Evolutionary conservation across 805 yeast species (phyloP), one percentile per base, ranked within the genome.

Genomic region (Candida insectorum): DNA sequence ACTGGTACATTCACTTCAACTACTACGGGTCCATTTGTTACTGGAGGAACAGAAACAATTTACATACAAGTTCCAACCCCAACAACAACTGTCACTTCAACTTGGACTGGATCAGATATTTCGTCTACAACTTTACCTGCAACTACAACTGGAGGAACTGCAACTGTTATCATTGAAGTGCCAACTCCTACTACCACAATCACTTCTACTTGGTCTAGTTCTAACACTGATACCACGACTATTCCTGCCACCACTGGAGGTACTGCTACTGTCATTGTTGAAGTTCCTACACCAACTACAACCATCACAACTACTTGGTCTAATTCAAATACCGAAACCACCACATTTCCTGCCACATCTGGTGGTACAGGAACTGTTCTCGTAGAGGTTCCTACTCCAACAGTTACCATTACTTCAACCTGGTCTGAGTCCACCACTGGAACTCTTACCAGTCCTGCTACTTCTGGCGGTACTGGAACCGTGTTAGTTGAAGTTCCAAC

Each of bases 11-110:
- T 41, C 2, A 45, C 56, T 7, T 10, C 18, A n/a, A 36, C 43
- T 10, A 50, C 54, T 2, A 54, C 59, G 6, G 26, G 42, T 7
- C 35, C 35, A 5, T 32, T 14, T 25, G 26, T 21, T 24, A 26
- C 30, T 21, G 45, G 37, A 7, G 26, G 35, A 11, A 54, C 58
- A 5, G 46, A 31, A 31, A 52, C 56, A 2, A 52, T 50, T 17
- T 46, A 41, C 14, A 52, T 49, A 11, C 39, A 39, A 13, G 49
- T 44, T 10, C 58, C 57, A 25, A 36, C 30, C 31, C 52, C 49
- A 20, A 40, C 45, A n/a, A 42, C 22, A 8, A 34, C 43, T 6
- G 36, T 33, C 26, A 42, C 49, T 6, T 3, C 2, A 15, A 23
- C 26, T 10, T 39, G 42, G 42, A 41, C 50, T 4, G 47, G 50